phyloP scores from a whole-genome alignment of 768 basidiomycete genomes.

The Boletus vinaceobasis region DNA sequence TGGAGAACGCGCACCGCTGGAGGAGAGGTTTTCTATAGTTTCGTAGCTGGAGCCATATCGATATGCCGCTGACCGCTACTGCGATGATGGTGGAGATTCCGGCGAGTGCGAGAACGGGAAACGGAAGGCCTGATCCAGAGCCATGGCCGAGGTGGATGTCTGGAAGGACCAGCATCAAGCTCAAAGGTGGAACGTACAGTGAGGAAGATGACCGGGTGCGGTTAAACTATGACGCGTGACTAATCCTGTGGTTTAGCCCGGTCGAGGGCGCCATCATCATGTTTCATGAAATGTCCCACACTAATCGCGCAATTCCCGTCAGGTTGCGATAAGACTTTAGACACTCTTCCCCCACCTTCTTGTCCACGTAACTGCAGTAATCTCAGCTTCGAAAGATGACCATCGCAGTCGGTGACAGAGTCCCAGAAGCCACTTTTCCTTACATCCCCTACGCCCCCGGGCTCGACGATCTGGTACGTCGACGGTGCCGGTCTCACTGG shows the following conservation, averaged over 20 bases:
- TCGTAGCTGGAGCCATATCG: constrained; percentile 78
- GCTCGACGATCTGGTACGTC: constrained; percentile 57
- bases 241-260: too few species aligned
- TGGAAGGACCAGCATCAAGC: constrained; percentile 8
- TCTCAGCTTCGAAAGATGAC: constrained; percentile 8
- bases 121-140: constrained; percentile 58
- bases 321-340: not conserved
- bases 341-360: not conserved
- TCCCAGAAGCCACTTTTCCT: constrained; percentile 44
- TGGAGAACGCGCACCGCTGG: constrained; percentile 53
- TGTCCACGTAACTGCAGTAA: not conserved
- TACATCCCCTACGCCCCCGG: constrained; percentile 61
- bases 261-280: too few species aligned
- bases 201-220: not conserved
- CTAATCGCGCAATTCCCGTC: not conserved
- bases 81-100: constrained; percentile 66
- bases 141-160: constrained; percentile 35
- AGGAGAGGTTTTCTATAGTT: constrained; percentile 81
- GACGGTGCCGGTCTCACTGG: not conserved
- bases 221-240: not conserved
- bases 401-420: constrained; percentile 50
- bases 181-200: not conserved
- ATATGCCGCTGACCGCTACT: constrained; percentile 66
- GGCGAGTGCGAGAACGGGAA: constrained; percentile 55
- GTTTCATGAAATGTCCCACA: not conserved